phyloP scores from a whole-genome alignment of 75 land plant genomes.

The Selaginella tamariscina region DNA sequence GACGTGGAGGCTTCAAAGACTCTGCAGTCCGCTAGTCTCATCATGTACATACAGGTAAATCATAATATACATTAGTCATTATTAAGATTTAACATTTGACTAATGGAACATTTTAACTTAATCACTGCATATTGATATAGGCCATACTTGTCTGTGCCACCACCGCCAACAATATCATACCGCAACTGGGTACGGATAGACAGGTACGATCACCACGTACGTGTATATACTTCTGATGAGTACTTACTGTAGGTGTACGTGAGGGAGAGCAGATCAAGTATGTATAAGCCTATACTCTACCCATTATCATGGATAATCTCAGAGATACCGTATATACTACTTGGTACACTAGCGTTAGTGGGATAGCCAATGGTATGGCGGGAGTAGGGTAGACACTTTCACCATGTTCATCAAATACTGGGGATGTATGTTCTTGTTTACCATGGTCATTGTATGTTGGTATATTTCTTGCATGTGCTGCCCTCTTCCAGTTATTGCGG shows the following conservation, averaged over 20 bases:
- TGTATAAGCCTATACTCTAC: not conserved
- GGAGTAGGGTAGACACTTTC: slow-evolving; percentile 6
- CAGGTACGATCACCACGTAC: too few species aligned
- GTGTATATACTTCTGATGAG: too few species aligned
- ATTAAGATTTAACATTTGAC: too few species aligned
- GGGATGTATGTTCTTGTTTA: not conserved
- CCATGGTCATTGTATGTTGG: slow-evolving; percentile 7
- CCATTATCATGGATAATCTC: not conserved
- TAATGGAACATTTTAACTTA: too few species aligned
- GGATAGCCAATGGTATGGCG: slow-evolving; percentile 7
- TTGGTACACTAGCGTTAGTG: slow-evolving; percentile 1
- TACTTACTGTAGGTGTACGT: too few species aligned
- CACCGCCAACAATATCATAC: slow-evolving; percentile 1
- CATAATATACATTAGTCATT: too few species aligned
- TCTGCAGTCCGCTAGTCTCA: not conserved
- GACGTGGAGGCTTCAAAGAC: not conserved
- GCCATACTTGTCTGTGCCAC: not conserved
- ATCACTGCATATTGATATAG: too few species aligned
- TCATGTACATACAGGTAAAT: slow-evolving; percentile 12
- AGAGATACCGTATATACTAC: slow-evolving; percentile 4
- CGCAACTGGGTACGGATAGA: slow-evolving; percentile 4
- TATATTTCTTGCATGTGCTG: not conserved
- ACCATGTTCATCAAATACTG: slow-evolving; percentile 6
- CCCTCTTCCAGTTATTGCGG: not conserved
- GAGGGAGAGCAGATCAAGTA: not conserved